Conservation (phyloP, 2,329 filamentous ascomycete genomes). For the Ascocoryne sarcoides region DNA sequence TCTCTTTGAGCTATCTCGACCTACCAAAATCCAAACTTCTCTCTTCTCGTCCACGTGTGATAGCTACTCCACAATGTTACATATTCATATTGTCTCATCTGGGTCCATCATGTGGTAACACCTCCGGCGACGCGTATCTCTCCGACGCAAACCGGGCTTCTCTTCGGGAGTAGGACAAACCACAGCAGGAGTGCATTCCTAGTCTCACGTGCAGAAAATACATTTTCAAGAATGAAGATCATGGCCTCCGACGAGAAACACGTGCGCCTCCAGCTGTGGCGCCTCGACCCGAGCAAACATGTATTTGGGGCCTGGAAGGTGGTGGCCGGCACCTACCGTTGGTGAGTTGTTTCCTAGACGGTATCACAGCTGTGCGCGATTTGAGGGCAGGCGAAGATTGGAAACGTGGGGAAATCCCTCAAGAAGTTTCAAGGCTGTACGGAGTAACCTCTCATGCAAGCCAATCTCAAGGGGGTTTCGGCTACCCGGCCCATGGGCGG, state of each 20-base stretch:
- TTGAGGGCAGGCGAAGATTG: too few species aligned
- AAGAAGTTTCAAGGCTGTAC: background rate
- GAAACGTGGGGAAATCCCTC: too few species aligned
- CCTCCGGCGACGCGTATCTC: background rate
- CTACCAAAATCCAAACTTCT: background rate
- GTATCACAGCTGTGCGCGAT: too few species aligned
- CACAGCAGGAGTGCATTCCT: background rate
- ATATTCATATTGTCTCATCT: background rate
- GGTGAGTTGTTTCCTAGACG: background rate
- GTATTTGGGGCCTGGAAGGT: background rate
- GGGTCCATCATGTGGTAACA: background rate
- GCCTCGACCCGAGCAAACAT: background rate
- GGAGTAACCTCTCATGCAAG: background rate
- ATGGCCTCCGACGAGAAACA: background rate
- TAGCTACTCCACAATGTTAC: too few species aligned
- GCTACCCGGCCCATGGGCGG: background rate
- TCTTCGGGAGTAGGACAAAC: background rate
- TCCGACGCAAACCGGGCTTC: background rate
- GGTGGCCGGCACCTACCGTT: background rate
- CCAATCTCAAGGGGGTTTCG: background rate
- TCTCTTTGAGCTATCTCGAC: background rate
- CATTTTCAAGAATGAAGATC: background rate
- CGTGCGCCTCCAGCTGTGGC: background rate
- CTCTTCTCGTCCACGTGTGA: background rate
- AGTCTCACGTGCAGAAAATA: background rate